Evolutionary conservation across 2,329 filamentous ascomycete genomes (phyloP).

Genomic region (Aspergillus sp.): DNA sequence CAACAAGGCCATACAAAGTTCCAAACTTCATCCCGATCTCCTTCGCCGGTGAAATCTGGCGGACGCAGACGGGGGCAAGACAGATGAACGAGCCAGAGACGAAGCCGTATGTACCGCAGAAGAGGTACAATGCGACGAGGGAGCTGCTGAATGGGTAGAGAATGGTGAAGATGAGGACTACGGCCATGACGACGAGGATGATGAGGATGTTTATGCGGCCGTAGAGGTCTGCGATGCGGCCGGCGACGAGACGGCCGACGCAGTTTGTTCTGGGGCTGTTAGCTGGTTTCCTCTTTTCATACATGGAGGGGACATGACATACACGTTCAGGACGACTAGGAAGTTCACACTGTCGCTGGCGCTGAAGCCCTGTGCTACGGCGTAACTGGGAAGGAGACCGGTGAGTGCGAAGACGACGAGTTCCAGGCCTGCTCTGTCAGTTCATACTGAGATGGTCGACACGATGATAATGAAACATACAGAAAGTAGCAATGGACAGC

Average conservation of each 20-base stretch:
- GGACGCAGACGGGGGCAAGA: constrained; percentile 47
- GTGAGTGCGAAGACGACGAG: constrained; percentile 31
- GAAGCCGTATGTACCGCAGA: constrained; percentile 48
- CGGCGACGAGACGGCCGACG: constrained; percentile 47
- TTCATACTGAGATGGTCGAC: no score
- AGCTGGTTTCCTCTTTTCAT: neutral
- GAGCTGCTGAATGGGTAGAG: constrained; percentile 31
- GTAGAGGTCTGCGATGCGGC: constrained; percentile 44
- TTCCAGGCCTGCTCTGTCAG: constrained; percentile 25
- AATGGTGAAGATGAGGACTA: constrained; percentile 44
- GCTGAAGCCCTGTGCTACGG: constrained; percentile 29
- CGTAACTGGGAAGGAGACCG: constrained; percentile 31
- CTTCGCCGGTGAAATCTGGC: constrained; percentile 48
- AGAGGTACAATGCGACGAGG: constrained; percentile 41
- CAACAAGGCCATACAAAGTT: constrained; percentile 51
- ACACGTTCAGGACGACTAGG: constrained; percentile 40
- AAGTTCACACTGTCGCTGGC: constrained; percentile 33
- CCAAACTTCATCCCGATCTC: constrained; percentile 51
- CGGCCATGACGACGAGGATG: constrained; percentile 33
- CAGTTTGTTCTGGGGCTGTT: constrained; percentile 34
- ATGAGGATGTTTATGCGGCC: constrained; percentile 50
- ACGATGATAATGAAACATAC: constrained; percentile 22
- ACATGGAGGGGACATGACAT: neutral
- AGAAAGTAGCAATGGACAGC: constrained; percentile 46
- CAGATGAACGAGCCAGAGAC: constrained; percentile 50